A percentile compares a stretch with the other conserved stretches of the same genome.
phyloP scores from a whole-genome alignment of 2,329 filamentous ascomycete species.

The Calonectria ilicicola region DNA sequence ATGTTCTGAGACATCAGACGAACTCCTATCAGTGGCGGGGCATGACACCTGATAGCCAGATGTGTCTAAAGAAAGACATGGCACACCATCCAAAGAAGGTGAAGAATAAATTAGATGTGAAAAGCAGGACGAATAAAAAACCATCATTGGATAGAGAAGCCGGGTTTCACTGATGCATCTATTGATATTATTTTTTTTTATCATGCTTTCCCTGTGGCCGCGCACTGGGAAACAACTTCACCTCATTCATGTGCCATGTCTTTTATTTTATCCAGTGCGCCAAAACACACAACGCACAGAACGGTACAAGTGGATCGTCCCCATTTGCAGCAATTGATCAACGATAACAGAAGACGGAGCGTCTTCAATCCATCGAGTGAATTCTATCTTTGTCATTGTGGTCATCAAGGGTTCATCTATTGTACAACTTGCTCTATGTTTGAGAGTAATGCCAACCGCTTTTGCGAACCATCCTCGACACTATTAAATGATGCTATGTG shows the following conservation, averaged over 20 bases:
- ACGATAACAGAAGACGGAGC: background rate
- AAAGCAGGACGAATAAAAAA: too few species aligned
- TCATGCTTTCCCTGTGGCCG: too few species aligned
- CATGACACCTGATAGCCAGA: background rate
- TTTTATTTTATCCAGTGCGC: too few species aligned
- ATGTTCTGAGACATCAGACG: background rate
- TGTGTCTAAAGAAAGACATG: too few species aligned
- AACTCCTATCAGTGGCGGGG: background rate
- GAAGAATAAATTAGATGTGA: too few species aligned
- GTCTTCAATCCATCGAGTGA: conserved; percentile 34
- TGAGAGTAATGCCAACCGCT: conserved; percentile 35
- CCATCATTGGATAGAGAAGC: too few species aligned
- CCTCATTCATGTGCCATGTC: too few species aligned
- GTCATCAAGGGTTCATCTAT: conserved; percentile 42
- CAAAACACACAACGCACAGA: background rate
- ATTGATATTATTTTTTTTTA: too few species aligned
- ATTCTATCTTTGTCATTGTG: conserved; percentile 41
- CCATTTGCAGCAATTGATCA: conserved; percentile 12
- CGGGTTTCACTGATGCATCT: too few species aligned
- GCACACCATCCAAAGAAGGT: too few species aligned
- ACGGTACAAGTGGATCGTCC: background rate
- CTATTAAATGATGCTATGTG: conserved; percentile 34
- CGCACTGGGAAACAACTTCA: too few species aligned
- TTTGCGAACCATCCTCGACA: conserved; percentile 28
- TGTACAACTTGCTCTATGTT: conserved; percentile 41